Percentiles rank a stretch among this genome's conserved stretches.
Evolutionary conservation across 2,329 filamentous ascomycete genomes (phyloP).

Genomic region (Blastomyces silverae): DNA sequence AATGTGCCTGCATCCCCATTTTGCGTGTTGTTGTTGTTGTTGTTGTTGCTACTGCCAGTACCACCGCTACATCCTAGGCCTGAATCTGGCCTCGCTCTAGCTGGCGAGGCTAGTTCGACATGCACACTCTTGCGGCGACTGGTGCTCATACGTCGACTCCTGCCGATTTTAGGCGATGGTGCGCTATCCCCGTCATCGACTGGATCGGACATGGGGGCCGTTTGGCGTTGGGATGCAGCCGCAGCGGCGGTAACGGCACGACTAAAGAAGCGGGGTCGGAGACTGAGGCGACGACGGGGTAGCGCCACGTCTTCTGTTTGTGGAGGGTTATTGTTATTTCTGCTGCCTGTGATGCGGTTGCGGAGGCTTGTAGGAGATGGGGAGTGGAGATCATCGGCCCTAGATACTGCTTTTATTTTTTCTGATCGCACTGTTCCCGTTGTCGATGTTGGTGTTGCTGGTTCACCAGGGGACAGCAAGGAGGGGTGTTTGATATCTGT

Average conservation of each 20-base stretch:
- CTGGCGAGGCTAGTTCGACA: slow-evolving; percentile 19
- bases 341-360: not conserved
- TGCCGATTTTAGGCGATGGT: slow-evolving; percentile 29
- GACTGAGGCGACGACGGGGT: slow-evolving; percentile 31
- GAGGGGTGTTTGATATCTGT: not conserved
- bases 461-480: not conserved
- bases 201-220: slow-evolving; percentile 26
- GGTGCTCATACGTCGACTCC: slow-evolving; percentile 25
- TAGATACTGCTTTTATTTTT: not conserved
- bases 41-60: not conserved
- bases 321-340: slow-evolving; percentile 1
- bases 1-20: not conserved
- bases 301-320: slow-evolving; percentile 10
- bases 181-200: slow-evolving; percentile 27
- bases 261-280: slow-evolving; percentile 34
- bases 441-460: not conserved
- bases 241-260: slow-evolving; percentile 24
- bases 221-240: slow-evolving; percentile 19
- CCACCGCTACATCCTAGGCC: not conserved
- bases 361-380: slow-evolving; percentile 6
- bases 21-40: not conserved
- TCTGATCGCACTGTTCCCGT: not conserved
- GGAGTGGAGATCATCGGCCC: not conserved
- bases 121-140: slow-evolving; percentile 16
- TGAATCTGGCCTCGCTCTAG: not conserved